These are phyloP conservation scores for Leucocoprinus leucothites DNA, from an alignment of 768 basidiomycete species.

Conservation along the genomic window DNA sequence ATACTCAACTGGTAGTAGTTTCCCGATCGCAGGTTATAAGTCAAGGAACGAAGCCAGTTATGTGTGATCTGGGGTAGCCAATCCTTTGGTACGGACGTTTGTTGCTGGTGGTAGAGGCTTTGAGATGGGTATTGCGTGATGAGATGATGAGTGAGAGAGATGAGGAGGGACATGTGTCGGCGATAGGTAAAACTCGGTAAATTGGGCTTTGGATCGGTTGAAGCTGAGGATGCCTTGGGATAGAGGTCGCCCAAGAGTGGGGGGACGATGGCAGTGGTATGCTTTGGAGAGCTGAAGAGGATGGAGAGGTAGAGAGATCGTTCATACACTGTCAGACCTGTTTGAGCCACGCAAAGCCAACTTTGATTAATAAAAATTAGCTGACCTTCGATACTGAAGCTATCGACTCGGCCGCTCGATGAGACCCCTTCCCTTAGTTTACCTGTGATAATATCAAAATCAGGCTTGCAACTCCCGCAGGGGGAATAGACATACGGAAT, in stretches of 20 bases:
- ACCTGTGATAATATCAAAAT: slow-evolving; percentile 35
- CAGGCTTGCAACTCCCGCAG: not conserved
- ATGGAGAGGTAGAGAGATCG: slow-evolving; percentile 65
- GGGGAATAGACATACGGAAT: slow-evolving; percentile 50
- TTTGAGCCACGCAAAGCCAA: not conserved
- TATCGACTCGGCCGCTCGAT: slow-evolving; percentile 55
- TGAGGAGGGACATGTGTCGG: slow-evolving; percentile 28
- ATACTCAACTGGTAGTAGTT: slow-evolving; percentile 54
- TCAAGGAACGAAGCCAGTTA: slow-evolving; percentile 52
- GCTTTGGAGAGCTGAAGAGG: slow-evolving; percentile 57
- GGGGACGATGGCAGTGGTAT: slow-evolving; percentile 60
- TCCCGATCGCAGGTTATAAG: slow-evolving; percentile 46
- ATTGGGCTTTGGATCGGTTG: slow-evolving; percentile 3
- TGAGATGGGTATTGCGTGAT: slow-evolving; percentile 64
- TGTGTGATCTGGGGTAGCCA: slow-evolving; percentile 36
- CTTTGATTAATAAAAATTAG: not conserved
- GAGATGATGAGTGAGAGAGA: slow-evolving; percentile 59
- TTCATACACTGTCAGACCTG: slow-evolving; percentile 54
- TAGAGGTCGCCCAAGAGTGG: slow-evolving; percentile 54
- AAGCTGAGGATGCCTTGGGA: slow-evolving; percentile 20
- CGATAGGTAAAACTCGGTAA: slow-evolving; percentile 17
- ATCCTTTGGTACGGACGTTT: slow-evolving; percentile 35
- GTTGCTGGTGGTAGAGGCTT: slow-evolving; percentile 45
- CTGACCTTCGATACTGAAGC: slow-evolving; percentile 68
- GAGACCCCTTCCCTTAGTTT: slow-evolving; percentile 75